These are phyloP conservation scores for Picocystis salinarum DNA, from an alignment of 139 green algal genomes.

Conservation along the genomic window DNA sequence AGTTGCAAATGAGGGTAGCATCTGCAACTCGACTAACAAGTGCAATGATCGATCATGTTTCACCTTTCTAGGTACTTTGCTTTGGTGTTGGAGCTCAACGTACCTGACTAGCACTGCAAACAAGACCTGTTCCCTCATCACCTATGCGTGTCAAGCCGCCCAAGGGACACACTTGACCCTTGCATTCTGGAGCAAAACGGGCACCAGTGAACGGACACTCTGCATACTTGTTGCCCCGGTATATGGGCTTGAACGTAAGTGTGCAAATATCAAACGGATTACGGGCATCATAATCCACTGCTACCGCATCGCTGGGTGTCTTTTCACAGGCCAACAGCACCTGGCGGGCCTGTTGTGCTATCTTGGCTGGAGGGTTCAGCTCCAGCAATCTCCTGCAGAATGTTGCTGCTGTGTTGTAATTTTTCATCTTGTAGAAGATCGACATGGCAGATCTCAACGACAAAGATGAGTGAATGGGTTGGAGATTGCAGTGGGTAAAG, in stretches of 20 bases:
- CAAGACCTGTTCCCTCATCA: too few relatives aligned
- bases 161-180: conserved; percentile 59
- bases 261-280: conserved; percentile 97
- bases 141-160: too few relatives aligned
- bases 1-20: too few relatives aligned
- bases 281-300: conserved; percentile 86
- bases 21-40: too few relatives aligned
- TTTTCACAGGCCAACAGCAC: conserved; percentile 86
- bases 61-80: too few relatives aligned
- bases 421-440: conserved; percentile 91
- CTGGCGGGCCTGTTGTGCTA: conserved; percentile 56
- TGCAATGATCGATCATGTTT: too few relatives aligned
- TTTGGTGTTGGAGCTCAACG: too few relatives aligned
- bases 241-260: conserved; percentile 87
- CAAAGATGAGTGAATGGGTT: conserved; percentile 70
- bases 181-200: conserved; percentile 61
- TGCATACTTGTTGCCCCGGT: conserved; percentile 51
- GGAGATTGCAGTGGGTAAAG: conserved; percentile 89
- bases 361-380: conserved; percentile 71
- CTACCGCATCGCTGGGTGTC: conserved; percentile 56
- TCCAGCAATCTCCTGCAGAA: conserved; percentile 89
- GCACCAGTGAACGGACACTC: conserved; percentile 73
- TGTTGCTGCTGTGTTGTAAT: conserved; percentile 62
- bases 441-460: conserved; percentile 74
- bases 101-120: too few relatives aligned